Evolutionary conservation across 78 protist genomes (phyloP).

Genomic region (Emiliania huxleyi): DNA sequence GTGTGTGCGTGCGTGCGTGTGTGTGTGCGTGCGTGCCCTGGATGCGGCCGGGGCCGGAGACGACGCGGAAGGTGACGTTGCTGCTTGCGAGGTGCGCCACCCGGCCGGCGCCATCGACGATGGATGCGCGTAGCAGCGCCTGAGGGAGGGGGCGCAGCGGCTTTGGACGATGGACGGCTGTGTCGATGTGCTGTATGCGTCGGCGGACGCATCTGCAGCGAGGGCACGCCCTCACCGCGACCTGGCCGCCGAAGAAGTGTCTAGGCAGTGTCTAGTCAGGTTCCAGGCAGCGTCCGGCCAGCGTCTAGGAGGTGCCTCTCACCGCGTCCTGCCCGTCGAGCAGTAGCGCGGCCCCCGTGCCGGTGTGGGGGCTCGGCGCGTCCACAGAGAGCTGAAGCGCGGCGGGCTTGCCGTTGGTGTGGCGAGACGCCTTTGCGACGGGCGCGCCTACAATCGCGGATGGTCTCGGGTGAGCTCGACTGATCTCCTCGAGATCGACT

Average conservation of each 20-base stretch:
- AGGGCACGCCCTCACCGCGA: too few relatives aligned
- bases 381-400: background rate
- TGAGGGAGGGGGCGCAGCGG: too few relatives aligned
- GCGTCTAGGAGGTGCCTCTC: too few relatives aligned
- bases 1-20: too few relatives aligned
- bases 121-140: background rate
- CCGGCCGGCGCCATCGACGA: background rate
- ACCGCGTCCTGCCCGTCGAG: conserved; percentile 41
- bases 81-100: background rate
- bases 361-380: background rate
- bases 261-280: too few relatives aligned
- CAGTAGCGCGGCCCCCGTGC: conserved; percentile 9
- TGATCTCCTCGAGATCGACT: too few relatives aligned
- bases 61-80: conserved; percentile 25
- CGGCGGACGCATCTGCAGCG: too few relatives aligned
- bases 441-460: background rate
- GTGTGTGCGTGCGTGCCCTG: conserved; percentile 26
- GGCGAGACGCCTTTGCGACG: background rate
- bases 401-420: background rate
- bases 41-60: conserved; percentile 31
- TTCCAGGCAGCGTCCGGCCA: too few relatives aligned
- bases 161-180: too few relatives aligned
- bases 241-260: too few relatives aligned
- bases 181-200: too few relatives aligned
- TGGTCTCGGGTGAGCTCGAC: too few relatives aligned